Evolutionary conservation across 2,329 filamentous ascomycete genomes (phyloP), one percentile per base, ranked within the genome.

Genomic region (Ophiocordyceps robertsii): DNA sequence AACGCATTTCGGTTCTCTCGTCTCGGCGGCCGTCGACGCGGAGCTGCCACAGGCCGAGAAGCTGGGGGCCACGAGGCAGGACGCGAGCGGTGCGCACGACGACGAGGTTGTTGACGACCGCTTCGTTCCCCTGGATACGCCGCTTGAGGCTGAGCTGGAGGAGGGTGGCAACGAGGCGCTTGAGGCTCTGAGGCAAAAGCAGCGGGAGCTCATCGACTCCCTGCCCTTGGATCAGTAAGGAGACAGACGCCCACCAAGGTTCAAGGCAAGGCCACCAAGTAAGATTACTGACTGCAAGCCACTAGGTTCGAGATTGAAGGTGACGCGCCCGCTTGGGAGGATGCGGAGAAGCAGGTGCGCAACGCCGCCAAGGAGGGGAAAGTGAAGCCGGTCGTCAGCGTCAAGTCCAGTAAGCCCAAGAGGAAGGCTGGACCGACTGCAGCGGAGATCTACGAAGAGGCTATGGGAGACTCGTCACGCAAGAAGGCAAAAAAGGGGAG

Each of bases 141-240:
- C 73, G 6, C 67, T 95, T 7, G 77, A 87, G 29, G 84, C 92
- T 10, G 92, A 96, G 61, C 70, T 96, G 16, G 81, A 82, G 43
- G 85, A 92, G 56, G 89, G 80, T 14, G 88, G 82, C 2, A 78
- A 90, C 46, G 82, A 92, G 60, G 78, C 84, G 24, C 63, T 87
- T 47, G 70, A 69, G 39, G 78, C 77, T 45, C 67, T 94, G 54
- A 77, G 76, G 51, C 80, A 84, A 61, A 85, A 90, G 64, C 86
- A 94, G 62, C 79, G 83, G 53, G 84, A 86, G 51, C 69, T 96
- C 50, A 95, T 96, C 55, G 85, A 95, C 67, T 83, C 88, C 48
- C 67, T 96, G 47, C 89, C 90, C 37, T 70, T 96, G 41, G 87
- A 95, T 55, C 81, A 84, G 54, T 60, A 51, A 55, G 61, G 14